phyloP scores from a whole-genome alignment of 78 protist species.

The Pigoraptor vietnamica region DNA sequence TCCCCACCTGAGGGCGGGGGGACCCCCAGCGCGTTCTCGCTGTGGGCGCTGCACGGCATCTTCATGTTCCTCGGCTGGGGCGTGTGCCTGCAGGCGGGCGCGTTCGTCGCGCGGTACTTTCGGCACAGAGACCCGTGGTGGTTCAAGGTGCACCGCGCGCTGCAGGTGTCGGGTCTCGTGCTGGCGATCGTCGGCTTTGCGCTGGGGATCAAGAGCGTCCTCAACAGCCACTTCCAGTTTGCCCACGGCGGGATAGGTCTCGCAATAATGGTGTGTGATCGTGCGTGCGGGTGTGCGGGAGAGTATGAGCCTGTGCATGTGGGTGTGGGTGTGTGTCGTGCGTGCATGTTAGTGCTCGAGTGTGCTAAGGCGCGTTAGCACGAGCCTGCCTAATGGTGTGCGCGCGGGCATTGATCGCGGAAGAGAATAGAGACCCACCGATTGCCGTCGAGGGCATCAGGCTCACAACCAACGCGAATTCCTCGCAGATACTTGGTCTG shows the following conservation, averaged over 20 bases:
- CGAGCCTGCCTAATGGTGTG: not conserved
- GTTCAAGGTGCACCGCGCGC: not conserved
- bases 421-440: no score
- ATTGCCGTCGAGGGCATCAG: no score
- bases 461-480: not conserved
- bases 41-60: not conserved
- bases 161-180: not conserved
- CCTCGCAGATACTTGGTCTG: not conserved
- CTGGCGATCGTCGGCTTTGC: not conserved
- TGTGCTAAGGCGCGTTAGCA: not conserved
- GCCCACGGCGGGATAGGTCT: not conserved
- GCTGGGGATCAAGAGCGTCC: not conserved
- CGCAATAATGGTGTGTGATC: not conserved
- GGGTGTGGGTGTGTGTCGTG: not conserved
- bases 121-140: not conserved
- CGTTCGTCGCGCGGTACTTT: not conserved
- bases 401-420: no score
- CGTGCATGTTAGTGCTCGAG: not conserved
- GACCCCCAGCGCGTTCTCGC: not conserved
- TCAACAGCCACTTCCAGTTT: not conserved
- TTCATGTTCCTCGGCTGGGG: not conserved
- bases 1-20: not conserved
- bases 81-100: not conserved
- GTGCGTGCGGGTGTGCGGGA: not conserved
- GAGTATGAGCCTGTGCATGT: not conserved